Evolutionary conservation across 306 rosid genomes (phyloP), one percentile per base, ranked within the genome.

Genomic region (Phaseolus lunatus): DNA sequence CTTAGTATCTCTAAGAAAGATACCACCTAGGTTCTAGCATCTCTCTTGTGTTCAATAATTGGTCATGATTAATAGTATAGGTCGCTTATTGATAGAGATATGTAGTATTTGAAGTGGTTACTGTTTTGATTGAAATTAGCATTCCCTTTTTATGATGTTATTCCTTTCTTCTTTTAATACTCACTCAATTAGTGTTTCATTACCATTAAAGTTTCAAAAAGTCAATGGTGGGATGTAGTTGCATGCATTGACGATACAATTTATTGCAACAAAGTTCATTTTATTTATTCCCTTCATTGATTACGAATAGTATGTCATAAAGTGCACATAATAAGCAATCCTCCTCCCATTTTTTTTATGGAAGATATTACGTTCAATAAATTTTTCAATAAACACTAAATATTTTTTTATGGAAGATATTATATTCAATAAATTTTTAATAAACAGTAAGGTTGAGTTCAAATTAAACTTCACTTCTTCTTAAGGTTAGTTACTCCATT

Each of bases 1-100:
- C 45, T 24, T 61, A 24, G 31, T 78, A 22, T 47, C 56, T 19
- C 65, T 19, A 8, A 18, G 12, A 9, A 18, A 72, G 70, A 76
- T 71, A 73, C 73, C 54, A 24, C 68, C 78, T 47, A 19, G 56
- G 72, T 70, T 75, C 62, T 37, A 20, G 29, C 48, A 67, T 49
- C 49, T 75, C 22, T 13, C 67, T 47, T 14, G 10, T 53, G 27
- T 59, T 76, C 23, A 37, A 26, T 16, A 22, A 70, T 44, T 31
- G 37, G 49, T 19, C 2, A 22, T 73, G 16, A 63, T 29, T 29
- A 29, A 29, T 29, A n/a, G n/a, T n/a, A n/a, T n/a, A n/a, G n/a
- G n/a, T n/a, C n/a, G n/a, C n/a, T n/a, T n/a, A n/a, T n/a, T n/a
- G n/a, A 24, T 24, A 24, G 27, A 24, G 27, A 24, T 24, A 24